A percentile compares a stretch with the other conserved stretches of the same genome.
phyloP scores from a whole-genome alignment of 352 stramenopile species.

The Globisporangium canariense region DNA sequence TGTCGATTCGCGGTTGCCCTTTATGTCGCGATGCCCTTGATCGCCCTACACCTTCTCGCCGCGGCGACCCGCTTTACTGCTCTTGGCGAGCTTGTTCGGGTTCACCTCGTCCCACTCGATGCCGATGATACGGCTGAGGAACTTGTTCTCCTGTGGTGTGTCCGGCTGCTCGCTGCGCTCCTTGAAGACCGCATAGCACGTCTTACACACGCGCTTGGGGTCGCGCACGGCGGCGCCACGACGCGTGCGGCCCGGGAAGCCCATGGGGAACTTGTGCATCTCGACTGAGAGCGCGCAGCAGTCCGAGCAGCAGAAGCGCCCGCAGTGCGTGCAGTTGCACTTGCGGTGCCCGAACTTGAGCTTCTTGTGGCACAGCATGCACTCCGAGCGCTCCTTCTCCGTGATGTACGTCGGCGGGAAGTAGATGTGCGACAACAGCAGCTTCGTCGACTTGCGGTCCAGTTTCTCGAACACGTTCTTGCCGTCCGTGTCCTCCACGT shows the following conservation, averaged over 20 bases:
- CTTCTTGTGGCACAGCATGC: slow-evolving; percentile 86
- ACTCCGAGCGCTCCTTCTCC: slow-evolving; percentile 77
- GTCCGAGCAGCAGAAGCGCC: slow-evolving; percentile 69
- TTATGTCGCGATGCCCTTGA: neutral
- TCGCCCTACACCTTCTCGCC: slow-evolving; percentile 42
- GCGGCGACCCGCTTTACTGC: slow-evolving; percentile 46
- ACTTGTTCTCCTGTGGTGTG: slow-evolving; percentile 56
- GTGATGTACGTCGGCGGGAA: slow-evolving; percentile 86
- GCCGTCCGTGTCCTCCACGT: slow-evolving; percentile 81
- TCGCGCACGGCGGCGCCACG: slow-evolving; percentile 63
- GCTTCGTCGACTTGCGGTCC: slow-evolving; percentile 62
- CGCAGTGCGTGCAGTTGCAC: slow-evolving; percentile 86
- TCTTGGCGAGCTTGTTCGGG: slow-evolving; percentile 69
- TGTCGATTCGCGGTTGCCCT: neutral
- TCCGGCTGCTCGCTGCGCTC: slow-evolving; percentile 68
- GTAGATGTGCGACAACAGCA: slow-evolving; percentile 82
- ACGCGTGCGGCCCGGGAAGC: slow-evolving; percentile 71
- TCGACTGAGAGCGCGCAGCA: slow-evolving; percentile 62
- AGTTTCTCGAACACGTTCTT: slow-evolving; percentile 86
- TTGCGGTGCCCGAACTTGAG: slow-evolving; percentile 85
- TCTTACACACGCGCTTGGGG: slow-evolving; percentile 82
- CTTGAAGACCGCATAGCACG: slow-evolving; percentile 83
- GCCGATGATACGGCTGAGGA: slow-evolving; percentile 79
- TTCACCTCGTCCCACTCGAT: slow-evolving; percentile 90
- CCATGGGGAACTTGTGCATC: slow-evolving; percentile 83